phyloP scores from a whole-genome alignment of 768 basidiomycete species.

The Mycena galopus region DNA sequence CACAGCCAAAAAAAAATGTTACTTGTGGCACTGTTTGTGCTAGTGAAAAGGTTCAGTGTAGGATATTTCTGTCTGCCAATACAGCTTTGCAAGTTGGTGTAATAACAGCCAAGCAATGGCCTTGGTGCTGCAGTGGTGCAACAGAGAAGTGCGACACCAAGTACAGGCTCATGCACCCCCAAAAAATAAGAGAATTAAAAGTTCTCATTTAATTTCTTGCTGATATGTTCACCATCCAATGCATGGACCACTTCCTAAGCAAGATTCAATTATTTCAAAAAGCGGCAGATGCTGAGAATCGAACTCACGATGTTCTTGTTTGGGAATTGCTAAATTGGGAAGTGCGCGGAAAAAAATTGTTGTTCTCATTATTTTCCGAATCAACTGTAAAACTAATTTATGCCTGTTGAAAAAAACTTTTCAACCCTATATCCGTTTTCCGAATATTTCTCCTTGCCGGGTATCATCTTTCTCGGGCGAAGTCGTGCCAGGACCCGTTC shows the following conservation, averaged over 20 bases:
- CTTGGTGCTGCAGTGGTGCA: not conserved
- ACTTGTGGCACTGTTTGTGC: not conserved
- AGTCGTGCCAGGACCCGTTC: no score
- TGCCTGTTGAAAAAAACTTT: no score
- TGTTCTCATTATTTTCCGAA: not conserved
- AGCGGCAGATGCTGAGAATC: not conserved
- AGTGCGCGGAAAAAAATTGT: not conserved
- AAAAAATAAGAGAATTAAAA: not conserved
- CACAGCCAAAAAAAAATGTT: not conserved
- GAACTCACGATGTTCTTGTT: not conserved
- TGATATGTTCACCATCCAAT: not conserved
- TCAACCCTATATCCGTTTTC: no score
- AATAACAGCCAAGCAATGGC: not conserved
- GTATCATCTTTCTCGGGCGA: no score
- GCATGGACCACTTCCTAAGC: not conserved
- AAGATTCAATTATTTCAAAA: not conserved
- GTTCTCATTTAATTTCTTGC: no score
- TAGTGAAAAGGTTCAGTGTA: not conserved
- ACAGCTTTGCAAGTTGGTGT: not conserved
- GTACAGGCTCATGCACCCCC: not conserved
- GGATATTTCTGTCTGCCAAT: not conserved
- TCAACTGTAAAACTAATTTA: not conserved
- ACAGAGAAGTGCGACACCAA: not conserved
- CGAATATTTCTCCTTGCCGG: no score
- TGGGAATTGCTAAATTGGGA: not conserved